Evolutionary conservation across 495 filamentous ascomycete species (phyloP).

Genomic region (Platismatia glauca): DNA sequence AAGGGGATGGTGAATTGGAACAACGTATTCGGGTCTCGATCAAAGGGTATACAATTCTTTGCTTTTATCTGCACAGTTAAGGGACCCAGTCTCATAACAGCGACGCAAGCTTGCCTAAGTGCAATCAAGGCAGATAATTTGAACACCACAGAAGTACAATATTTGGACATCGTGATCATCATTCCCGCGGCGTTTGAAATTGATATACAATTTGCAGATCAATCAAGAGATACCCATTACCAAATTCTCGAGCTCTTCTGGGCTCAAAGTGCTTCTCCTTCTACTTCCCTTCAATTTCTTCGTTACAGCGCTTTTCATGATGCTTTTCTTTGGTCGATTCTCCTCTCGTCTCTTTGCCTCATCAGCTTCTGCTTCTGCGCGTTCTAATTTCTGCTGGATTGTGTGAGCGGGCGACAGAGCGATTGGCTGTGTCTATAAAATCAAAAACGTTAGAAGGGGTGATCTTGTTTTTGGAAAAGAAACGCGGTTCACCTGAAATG

Average conservation of each 20-base stretch:
- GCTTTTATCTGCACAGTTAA: neutral
- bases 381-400: slow-evolving; percentile 39
- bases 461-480: slow-evolving; percentile 17
- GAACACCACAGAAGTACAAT: too few relatives aligned
- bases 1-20: neutral
- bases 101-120: neutral
- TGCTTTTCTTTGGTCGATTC: slow-evolving; percentile 39
- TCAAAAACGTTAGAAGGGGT: slow-evolving; percentile 20
- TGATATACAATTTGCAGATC: neutral
- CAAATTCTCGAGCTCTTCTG: slow-evolving; percentile 60
- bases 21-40: neutral
- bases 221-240: slow-evolving; percentile 31
- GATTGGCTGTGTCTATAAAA: slow-evolving; percentile 25
- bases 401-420: slow-evolving; percentile 16
- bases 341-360: slow-evolving; percentile 33
- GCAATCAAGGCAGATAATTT: neutral
- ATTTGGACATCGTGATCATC: neutral
- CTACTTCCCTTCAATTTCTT: slow-evolving; percentile 41
- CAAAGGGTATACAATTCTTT: neutral
- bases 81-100: neutral
- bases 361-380: slow-evolving; percentile 39
- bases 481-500: slow-evolving; percentile 32
- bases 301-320: slow-evolving; percentile 32
- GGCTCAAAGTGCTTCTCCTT: slow-evolving; percentile 60
- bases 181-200: neutral